A percentile compares a stretch with the other conserved stretches of the same genome.
phyloP scores from a whole-genome alignment of 148 eudicot genomes.

The Rhododendron vialii region DNA sequence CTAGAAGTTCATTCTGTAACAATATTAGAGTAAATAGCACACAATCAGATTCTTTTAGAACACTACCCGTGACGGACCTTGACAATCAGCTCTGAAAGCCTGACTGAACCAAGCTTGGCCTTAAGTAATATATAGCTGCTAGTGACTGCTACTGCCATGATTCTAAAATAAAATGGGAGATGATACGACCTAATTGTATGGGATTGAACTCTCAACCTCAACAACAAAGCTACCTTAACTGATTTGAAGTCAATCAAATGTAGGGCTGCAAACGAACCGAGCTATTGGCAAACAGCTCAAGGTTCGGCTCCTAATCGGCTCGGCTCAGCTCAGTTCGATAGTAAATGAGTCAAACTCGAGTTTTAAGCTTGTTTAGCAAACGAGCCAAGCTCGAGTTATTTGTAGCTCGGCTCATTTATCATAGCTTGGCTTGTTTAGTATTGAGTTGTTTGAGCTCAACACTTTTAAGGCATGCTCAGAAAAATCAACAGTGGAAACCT shows the following conservation, averaged over 20 bases:
- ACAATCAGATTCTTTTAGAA: background rate
- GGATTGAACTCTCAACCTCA: background rate
- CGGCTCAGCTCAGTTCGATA: background rate
- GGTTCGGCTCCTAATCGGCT: background rate
- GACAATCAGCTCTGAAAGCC: background rate
- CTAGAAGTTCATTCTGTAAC: background rate
- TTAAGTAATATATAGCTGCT: background rate
- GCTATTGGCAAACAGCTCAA: background rate
- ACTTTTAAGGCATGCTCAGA: constrained; percentile 1
- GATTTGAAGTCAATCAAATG: background rate
- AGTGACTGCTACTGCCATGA: background rate
- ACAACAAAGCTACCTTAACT: background rate
- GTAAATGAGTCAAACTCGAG: background rate
- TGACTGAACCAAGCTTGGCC: background rate
- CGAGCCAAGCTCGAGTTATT: background rate
- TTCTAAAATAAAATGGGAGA: background rate
- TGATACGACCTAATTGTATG: background rate
- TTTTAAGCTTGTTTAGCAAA: background rate
- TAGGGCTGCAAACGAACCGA: background rate
- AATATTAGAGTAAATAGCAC: background rate
- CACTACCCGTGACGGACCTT: background rate
- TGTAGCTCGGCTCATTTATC: background rate
- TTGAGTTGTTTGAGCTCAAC: background rate
- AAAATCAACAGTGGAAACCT: background rate
- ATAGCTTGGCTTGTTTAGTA: background rate